Base-by-base conservation (phyloP, 306 rosid species). In the Ormosia emarginata region DNA sequence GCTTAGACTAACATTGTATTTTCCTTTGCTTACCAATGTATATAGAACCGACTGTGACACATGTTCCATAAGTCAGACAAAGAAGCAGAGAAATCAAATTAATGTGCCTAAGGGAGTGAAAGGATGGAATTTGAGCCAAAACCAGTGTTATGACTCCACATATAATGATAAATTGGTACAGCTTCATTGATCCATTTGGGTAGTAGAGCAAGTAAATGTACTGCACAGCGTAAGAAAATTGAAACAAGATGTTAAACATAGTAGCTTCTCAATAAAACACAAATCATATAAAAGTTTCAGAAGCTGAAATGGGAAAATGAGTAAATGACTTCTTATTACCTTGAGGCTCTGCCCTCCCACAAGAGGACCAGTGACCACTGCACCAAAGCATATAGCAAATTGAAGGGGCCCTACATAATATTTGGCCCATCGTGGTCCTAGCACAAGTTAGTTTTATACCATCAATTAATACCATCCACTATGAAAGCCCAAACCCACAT, bases 61-160 rank as follows among this genome's bases (percentile, higher is more conserved):
- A 90, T 55, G 89, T 77, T 4, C 92, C 84, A 44, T 67, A 92
- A 61, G 85, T 74, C 76, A 94, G 78, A 57, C 90, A 83, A 2
- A 94, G 90, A 63, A 74, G 4, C 30, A 94, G 86, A 83, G 97
- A 91, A 30, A 92, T 33, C 52, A 94, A 88, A 75, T 90, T 92
- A 30, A 92, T 79, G 43, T 94, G 91, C 71, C 98, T 88, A n/a
- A 94, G 72, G 62, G 97, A 92, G 75, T 94, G 97, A 82, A 94
- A 94, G 43, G 98, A 94, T 75, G 98, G 97, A 71, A 92, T 76
- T 79, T 94, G 98, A 84, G 95, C 95, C 84, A 94, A 81, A 74
- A 79, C 2, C 67, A 94, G 63, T 43, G 91, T 80, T 12, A 88
- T 11, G 6, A 64, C 78, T 44, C 97, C 95, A 77, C 84, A 90